These are phyloP conservation scores for Dendrobium catenatum DNA, from an alignment of 106 monocot genomes.

Conservation along the genomic window DNA sequence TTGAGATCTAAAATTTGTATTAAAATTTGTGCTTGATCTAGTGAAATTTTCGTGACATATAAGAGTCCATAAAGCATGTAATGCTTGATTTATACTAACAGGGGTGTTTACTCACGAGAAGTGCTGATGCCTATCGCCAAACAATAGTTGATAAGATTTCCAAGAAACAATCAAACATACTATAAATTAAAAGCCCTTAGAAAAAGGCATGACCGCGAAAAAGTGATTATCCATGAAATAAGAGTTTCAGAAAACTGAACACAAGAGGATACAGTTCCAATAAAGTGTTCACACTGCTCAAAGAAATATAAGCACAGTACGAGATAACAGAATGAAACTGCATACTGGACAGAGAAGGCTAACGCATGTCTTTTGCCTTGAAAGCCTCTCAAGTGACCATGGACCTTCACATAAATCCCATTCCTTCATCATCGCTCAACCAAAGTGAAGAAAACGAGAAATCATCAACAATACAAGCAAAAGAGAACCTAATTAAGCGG, in stretches of 20 bases:
- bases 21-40: too few species aligned
- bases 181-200: background rate
- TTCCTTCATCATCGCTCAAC: constrained; percentile 26
- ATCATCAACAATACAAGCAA: background rate
- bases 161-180: background rate
- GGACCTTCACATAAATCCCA: constrained; percentile 51
- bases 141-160: background rate
- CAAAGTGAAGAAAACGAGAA: constrained; percentile 1
- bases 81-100: background rate
- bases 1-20: too few species aligned
- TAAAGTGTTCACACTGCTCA: background rate
- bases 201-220: background rate
- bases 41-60: too few species aligned
- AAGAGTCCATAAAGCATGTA: background rate
- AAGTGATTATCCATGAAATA: background rate
- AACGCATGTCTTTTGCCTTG: constrained; percentile 36
- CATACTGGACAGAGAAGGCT: constrained; percentile 45
- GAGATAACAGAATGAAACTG: background rate
- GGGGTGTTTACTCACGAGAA: background rate
- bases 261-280: background rate
- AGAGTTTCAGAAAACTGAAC: background rate
- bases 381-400: constrained; percentile 40
- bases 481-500: background rate
- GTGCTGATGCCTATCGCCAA: too few species aligned
- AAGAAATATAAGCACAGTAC: background rate